These are phyloP conservation scores for Phyllosticta ampelicida DNA, from an alignment of 2,329 filamentous ascomycete species.

Conservation along the genomic window DNA sequence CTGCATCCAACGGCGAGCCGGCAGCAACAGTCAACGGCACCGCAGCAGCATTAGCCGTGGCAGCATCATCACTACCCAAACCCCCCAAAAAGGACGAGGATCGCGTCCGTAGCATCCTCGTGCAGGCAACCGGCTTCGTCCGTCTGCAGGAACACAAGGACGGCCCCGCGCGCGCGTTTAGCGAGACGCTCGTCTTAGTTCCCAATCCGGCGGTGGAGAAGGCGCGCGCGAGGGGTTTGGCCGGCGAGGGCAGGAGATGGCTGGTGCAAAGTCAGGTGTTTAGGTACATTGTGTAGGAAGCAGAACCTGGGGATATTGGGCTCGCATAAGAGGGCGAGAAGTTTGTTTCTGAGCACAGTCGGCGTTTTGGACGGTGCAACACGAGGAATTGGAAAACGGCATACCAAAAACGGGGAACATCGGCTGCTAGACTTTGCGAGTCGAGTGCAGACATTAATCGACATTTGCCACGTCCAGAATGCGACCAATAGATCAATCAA, in stretches of 20 bases:
- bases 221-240: conserved; percentile 19
- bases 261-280: conserved; percentile 34
- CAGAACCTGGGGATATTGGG: no score
- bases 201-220: conserved; percentile 35
- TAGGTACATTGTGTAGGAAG: conserved; percentile 30
- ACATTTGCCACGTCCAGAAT: no score
- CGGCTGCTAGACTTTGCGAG: no score
- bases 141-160: conserved; percentile 51
- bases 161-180: conserved; percentile 58
- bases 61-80: conserved; percentile 16
- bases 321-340: no score
- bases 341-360: no score
- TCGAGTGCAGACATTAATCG: no score
- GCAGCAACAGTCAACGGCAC: conserved; percentile 13
- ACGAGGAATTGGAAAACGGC: no score
- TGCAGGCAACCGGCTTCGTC: conserved; percentile 65
- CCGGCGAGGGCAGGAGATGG: conserved; percentile 18
- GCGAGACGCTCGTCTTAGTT: conserved; percentile 70
- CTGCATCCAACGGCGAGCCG: conserved; percentile 5
- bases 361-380: no score
- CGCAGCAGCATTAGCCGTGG: no score
- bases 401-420: no score
- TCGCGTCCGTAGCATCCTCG: conserved; percentile 57
- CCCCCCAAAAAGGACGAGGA: conserved; percentile 25
- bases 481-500: no score